Evolutionary conservation across 495 filamentous ascomycete genomes (phyloP), one percentile per base, ranked within the genome.

Genomic region (Podospora pseudocomata): DNA sequence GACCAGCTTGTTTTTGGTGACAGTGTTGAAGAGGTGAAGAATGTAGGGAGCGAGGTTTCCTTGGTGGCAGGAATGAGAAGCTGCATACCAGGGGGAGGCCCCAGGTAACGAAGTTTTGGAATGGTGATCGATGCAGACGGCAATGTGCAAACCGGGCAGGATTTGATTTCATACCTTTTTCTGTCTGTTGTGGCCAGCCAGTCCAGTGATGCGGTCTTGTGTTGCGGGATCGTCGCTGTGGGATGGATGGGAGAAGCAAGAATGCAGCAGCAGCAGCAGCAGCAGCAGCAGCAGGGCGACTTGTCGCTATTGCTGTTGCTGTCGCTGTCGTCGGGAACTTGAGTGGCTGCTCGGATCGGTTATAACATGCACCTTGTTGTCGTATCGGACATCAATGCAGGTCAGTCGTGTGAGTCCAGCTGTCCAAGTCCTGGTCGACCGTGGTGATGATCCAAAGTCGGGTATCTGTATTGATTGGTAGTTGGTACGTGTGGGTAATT

Each of bases 71-170:
- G 53, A 44, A 69, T 66, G 65, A 67, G 34, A 62, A 74, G 60
- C 70, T 75, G 76, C 76, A 76, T 76, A 68, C 76, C 74, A 76
- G 74, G 72, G 76, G 70, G 70, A 60, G 27, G 27, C 60, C 71
- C 74, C 70, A 69, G 66, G 60, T 63, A n/a, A 62, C 57, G 61
- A 72, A 30, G 73, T 75, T 76, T 76, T 70, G 72, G 72, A 69
- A 73, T 34, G 49, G 68, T 71, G 67, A 67, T 70, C 67, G 65
- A 65, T 27, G 11, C 53, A 58, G 26, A n/a, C 27, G 32, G 27
- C 9, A 44, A 27, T 19, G 13, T 26, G n/a, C 49, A n/a, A 30
- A 16, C 23, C 13, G 32, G n/a, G 4, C 28, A 7, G 61, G 32
- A 16, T 32, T 5, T 13, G 4, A 44, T 54, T 67, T 5, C 65